Conservation (phyloP, 345 rosid genomes). For the Hibiscus trionum region DNA sequence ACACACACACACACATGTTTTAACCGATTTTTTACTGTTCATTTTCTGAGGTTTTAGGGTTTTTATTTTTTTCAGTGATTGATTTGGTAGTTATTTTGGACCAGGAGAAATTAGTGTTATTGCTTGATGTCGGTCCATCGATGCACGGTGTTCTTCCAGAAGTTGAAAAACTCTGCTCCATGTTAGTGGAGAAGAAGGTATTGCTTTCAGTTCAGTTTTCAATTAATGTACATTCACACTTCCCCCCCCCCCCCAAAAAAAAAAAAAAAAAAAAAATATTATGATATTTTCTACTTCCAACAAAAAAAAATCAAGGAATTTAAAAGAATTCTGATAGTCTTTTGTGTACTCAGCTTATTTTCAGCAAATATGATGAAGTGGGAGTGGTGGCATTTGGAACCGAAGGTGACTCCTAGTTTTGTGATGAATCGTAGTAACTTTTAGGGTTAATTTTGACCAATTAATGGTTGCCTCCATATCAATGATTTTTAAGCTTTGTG, state of each 20-base stretch:
- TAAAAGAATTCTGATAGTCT: not conserved
- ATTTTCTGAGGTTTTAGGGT: not conserved
- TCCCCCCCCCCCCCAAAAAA: no score
- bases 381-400: conserved; percentile 81
- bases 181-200: conserved; percentile 81
- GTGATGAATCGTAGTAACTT: not conserved
- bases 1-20: not conserved
- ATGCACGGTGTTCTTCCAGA: conserved; percentile 63
- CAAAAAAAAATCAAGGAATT: not conserved
- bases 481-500: not conserved
- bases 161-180: conserved; percentile 57
- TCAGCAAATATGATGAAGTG: conserved; percentile 69
- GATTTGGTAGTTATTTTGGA: not conserved
- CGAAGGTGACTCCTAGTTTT: conserved; percentile 37
- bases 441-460: not conserved
- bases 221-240: not conserved
- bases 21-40: not conserved
- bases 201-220: not conserved
- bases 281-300: not conserved
- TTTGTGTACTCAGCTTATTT: conserved; percentile 49
- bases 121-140: conserved; percentile 79
- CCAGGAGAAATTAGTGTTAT: conserved; percentile 70
- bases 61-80: not conserved
- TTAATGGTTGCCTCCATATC: not conserved
- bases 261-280: not conserved